Conservation (phyloP, 129 eudicot genomes). For the Tagetes erecta region DNA sequence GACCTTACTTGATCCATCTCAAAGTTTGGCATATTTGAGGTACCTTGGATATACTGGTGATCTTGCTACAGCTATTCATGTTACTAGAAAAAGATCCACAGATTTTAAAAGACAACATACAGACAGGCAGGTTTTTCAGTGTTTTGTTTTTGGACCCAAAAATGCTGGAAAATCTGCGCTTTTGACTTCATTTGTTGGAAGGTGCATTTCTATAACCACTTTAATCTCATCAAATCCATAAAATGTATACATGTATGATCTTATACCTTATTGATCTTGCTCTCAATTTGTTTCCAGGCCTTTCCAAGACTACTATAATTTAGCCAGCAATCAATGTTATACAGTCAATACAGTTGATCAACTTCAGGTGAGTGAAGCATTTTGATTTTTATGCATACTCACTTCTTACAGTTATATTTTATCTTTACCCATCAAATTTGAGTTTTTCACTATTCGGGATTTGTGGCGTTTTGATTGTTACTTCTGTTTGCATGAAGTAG, state of each 20-base stretch:
- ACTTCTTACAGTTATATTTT: background rate
- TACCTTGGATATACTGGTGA: slow-evolving; percentile 72
- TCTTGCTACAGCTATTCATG: slow-evolving; percentile 66
- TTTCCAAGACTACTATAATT: slow-evolving; percentile 50
- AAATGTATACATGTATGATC: slow-evolving; percentile 14
- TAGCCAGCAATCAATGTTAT: slow-evolving; percentile 48
- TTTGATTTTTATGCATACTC: slow-evolving; percentile 2
- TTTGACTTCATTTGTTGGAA: slow-evolving; percentile 69
- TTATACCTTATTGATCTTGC: slow-evolving; percentile 10
- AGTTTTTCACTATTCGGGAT: slow-evolving; percentile 6
- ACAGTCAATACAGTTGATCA: slow-evolving; percentile 71
- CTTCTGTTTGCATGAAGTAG: slow-evolving; percentile 11
- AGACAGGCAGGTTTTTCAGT: slow-evolving; percentile 78
- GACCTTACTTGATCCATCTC: slow-evolving; percentile 79
- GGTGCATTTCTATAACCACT: slow-evolving; percentile 39
- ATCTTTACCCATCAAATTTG: slow-evolving; percentile 2
- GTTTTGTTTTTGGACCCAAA: slow-evolving; percentile 87
- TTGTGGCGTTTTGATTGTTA: slow-evolving; percentile 3
- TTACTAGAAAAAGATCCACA: slow-evolving; percentile 70
- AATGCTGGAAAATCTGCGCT: slow-evolving; percentile 82
- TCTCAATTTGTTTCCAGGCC: slow-evolving; percentile 54
- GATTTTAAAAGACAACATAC: slow-evolving; percentile 78
- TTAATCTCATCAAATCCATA: background rate
- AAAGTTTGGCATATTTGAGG: slow-evolving; percentile 76
- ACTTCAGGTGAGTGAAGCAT: slow-evolving; percentile 56